Evolutionary conservation across 1,284 basidiomycete genomes (phyloP).

Genomic region (Moniliophthora roreri): DNA sequence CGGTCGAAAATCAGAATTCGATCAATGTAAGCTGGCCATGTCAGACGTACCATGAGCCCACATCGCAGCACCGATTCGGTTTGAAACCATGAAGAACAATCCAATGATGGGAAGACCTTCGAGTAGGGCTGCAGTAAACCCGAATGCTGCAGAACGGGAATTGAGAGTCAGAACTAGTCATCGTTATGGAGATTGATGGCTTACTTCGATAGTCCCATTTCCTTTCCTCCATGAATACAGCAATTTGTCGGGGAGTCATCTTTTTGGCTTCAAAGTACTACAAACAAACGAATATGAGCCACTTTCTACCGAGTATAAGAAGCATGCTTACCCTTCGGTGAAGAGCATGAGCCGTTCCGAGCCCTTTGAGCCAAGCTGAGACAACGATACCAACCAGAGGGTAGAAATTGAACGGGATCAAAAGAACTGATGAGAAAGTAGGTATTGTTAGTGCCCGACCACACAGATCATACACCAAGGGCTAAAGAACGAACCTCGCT

Average conservation of each 20-base stretch:
- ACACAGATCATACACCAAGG: not conserved
- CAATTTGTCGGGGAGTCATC: conserved; percentile 69
- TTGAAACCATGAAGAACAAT: conserved; percentile 79
- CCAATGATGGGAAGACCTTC: conserved; percentile 81
- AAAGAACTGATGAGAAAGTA: conserved; percentile 46
- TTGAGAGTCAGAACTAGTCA: not conserved
- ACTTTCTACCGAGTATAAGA: not conserved
- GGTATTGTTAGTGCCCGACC: too few relatives aligned
- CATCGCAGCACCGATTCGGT: conserved; percentile 88
- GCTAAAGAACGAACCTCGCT: conserved; percentile 36
- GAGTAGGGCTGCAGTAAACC: conserved; percentile 75
- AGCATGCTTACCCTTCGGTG: conserved; percentile 58
- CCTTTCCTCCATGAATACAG: conserved; percentile 81
- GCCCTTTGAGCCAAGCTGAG: conserved; percentile 64
- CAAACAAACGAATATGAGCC: conserved; percentile 6
- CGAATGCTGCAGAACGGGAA: conserved; percentile 57
- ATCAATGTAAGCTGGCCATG: conserved; percentile 7
- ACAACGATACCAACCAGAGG: conserved; percentile 70
- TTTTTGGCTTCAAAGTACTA: conserved; percentile 83
- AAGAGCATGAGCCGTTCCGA: conserved; percentile 69
- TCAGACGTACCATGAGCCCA: conserved; percentile 73
- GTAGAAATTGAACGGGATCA: conserved; percentile 68
- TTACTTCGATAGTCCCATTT: conserved; percentile 83
- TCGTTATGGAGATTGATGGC: conserved; percentile 15
- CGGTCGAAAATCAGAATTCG: not conserved